These are phyloP conservation scores for Clavariopsis aquatica DNA, from an alignment of 495 filamentous ascomycete genomes.

Conservation along the genomic window DNA sequence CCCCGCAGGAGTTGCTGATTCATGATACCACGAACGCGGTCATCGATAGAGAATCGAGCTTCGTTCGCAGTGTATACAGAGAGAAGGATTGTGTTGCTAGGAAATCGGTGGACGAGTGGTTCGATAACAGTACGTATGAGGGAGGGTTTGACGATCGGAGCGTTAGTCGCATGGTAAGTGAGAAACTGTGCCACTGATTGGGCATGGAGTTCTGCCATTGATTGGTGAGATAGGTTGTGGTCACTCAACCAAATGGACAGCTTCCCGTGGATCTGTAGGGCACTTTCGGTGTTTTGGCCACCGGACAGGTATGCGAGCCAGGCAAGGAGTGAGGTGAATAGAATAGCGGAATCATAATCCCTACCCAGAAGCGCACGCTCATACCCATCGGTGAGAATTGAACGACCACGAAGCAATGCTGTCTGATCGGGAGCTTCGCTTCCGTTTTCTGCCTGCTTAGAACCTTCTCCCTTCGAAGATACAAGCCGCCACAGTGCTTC, in stretches of 20 bases:
- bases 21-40: constrained; percentile 67
- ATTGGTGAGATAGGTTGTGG: constrained; percentile 24
- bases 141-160: constrained; percentile 61
- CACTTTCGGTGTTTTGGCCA: constrained; percentile 39
- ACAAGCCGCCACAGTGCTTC: constrained; percentile 54
- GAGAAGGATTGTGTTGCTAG: constrained; percentile 77
- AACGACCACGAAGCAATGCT: constrained; percentile 32
- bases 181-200: constrained; percentile 59
- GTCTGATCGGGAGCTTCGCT: constrained; percentile 21
- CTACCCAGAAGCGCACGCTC: constrained; percentile 50
- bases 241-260: constrained; percentile 43
- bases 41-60: constrained; percentile 56
- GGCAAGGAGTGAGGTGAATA: constrained; percentile 61
- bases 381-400: neutral
- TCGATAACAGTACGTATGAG: constrained; percentile 61
- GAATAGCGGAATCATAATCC: constrained; percentile 53
- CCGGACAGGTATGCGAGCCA: constrained; percentile 64
- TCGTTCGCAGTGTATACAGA: constrained; percentile 56
- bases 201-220: constrained; percentile 41
- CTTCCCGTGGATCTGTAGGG: constrained; percentile 45
- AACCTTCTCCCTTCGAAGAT: constrained; percentile 44
- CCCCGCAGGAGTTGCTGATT: constrained; percentile 49
- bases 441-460: neutral
- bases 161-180: constrained; percentile 61
- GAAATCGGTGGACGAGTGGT: constrained; percentile 63